phyloP scores from a whole-genome alignment of 2,329 filamentous ascomycete genomes.

The Esteya vermicola region DNA sequence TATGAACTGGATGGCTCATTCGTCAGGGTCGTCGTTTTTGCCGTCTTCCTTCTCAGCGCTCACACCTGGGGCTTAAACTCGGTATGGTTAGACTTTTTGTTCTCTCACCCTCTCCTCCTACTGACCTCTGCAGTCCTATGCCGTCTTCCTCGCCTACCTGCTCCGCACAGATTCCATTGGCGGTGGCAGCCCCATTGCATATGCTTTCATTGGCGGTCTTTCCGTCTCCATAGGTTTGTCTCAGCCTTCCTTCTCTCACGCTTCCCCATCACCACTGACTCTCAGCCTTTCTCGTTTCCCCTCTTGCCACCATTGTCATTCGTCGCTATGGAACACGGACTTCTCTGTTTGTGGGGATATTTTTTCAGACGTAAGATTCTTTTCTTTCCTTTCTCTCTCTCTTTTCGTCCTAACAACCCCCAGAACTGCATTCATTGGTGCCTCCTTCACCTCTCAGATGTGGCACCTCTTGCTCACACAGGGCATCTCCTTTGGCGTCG shows the following conservation, averaged over 20 bases:
- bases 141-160: constrained; percentile 43
- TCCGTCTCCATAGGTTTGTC: constrained; percentile 39
- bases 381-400: background rate
- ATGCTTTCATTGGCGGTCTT: constrained; percentile 64
- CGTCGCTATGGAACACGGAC: constrained; percentile 47
- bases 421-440: constrained; percentile 47
- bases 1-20: background rate
- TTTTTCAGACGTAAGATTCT: constrained; percentile 39
- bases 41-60: constrained; percentile 43
- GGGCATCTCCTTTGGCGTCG: constrained; percentile 62
- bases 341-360: constrained; percentile 49
- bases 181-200: constrained; percentile 48
- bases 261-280: background rate
- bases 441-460: constrained; percentile 52
- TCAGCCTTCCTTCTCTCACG: too few species aligned
- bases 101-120: background rate
- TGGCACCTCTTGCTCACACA: constrained; percentile 69
- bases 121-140: constrained; percentile 29
- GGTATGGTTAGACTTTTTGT: constrained; percentile 19
- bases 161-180: constrained; percentile 45
- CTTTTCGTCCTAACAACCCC: background rate
- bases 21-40: constrained; percentile 36
- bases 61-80: constrained; percentile 67
- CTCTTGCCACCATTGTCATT: constrained; percentile 48
- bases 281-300: constrained; percentile 32